Evolutionary conservation across 2,329 filamentous ascomycete species (phyloP).

Genomic region (Colletotrichum chrysophilum): DNA sequence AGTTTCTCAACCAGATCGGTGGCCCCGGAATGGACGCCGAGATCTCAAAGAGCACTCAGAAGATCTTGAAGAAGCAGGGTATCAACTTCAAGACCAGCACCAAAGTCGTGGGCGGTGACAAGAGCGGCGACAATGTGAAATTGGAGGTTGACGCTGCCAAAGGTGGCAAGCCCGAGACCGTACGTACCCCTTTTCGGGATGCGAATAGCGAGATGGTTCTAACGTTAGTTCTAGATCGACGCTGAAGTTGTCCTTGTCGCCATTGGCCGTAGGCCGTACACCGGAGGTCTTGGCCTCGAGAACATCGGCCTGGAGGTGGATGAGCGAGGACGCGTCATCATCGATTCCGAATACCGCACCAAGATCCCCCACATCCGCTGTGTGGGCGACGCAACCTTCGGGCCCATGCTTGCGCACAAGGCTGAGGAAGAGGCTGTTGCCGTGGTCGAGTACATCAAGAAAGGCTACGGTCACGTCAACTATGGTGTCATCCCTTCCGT

Average conservation of each 20-base stretch:
- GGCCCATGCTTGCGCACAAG: slow-evolving; percentile 99
- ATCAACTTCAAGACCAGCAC: slow-evolving; percentile 98
- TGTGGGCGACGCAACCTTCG: slow-evolving; percentile 95
- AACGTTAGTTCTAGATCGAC: slow-evolving; percentile 66
- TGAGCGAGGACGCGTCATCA: slow-evolving; percentile 92
- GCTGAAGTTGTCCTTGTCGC: slow-evolving; percentile 96
- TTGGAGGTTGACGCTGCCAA: slow-evolving; percentile 91
- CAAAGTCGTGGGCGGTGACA: slow-evolving; percentile 89
- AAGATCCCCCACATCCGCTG: slow-evolving; percentile 97
- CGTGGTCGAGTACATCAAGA: slow-evolving; percentile 95
- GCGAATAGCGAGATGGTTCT: slow-evolving; percentile 12
- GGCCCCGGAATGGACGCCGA: slow-evolving; percentile 97
- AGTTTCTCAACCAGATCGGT: slow-evolving; percentile 95
- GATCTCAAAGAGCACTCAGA: slow-evolving; percentile 89
- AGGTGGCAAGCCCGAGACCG: slow-evolving; percentile 92
- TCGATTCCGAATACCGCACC: slow-evolving; percentile 98
- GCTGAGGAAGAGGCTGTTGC: slow-evolving; percentile 98
- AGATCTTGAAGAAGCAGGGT: slow-evolving; percentile 94
- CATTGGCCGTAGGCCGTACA: slow-evolving; percentile 96
- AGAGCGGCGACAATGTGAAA: slow-evolving; percentile 76
- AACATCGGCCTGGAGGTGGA: slow-evolving; percentile 92
- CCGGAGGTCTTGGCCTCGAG: slow-evolving; percentile 87
- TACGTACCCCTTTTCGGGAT: slow-evolving; percentile 48
- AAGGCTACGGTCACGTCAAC: slow-evolving; percentile 98
- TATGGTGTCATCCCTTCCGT: slow-evolving; percentile 97